Base-by-base conservation (phyloP, 1,284 basidiomycete genomes). In the Naganishia liquefaciens region DNA sequence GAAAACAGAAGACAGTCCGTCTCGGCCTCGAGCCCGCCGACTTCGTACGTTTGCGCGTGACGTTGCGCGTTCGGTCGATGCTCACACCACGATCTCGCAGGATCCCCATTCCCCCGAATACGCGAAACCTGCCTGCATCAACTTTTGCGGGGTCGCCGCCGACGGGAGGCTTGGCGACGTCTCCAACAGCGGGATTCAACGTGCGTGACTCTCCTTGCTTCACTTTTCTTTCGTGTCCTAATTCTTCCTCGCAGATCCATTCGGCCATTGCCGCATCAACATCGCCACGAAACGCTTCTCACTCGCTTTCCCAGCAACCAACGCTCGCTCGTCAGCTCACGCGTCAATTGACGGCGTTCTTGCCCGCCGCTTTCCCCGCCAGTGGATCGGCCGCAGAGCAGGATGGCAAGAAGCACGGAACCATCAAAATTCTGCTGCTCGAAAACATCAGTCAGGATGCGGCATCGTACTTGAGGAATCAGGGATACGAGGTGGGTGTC, bases 371-470 rank as follows among this genome's bases (percentile, higher is more conserved):
- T 15, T 77, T 76, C 71, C 76, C 76, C 5, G 37, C 72, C 4
- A 66, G 64, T 28, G 62, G 71, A 37, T 50, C 66, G 49, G 51
- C 44, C 19, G 33, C 58, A 6, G 58, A 62, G 62, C 49, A 72
- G 71, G 58, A 62, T 49, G 15, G 72, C 70, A 37, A 69, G 54
- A 43, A 65, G 62, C 28, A 71, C 72, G 89, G 87, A 68, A 84
- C 85, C 68, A 81, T 91, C 43, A 82, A 82, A 62, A 84, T 98
- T 55, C 84, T 99, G 64, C 81, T 99, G 58, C 84, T 99, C 68
- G 95, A 98, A 81, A 98, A 98, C 77, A 94, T 99, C 82, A 93
- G 89, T 79, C 84, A 88, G 76, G 90, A 93, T 46, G 96, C 96
- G 25, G 91, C 96, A 62, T 80, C 83, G 39, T 83, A 87, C 67